Evolutionary conservation across 768 basidiomycete genomes (phyloP).

Genomic region (Hebeloma cylindrosporum): DNA sequence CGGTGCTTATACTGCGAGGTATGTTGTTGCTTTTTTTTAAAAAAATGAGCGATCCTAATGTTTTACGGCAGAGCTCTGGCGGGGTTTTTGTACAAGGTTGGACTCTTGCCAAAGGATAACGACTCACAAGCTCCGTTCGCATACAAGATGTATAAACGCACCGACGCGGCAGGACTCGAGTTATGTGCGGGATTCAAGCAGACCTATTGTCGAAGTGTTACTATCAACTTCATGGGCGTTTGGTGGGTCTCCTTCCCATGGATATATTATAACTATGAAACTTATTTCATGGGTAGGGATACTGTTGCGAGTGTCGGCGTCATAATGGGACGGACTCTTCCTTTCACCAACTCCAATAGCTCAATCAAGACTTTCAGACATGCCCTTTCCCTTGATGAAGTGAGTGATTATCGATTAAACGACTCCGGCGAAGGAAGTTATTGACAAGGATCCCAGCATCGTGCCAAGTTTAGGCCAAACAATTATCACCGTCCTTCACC

Average conservation of each 20-base stretch:
- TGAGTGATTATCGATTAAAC: conserved; percentile 28
- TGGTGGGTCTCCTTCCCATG: conserved; percentile 48
- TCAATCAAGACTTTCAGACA: conserved; percentile 74
- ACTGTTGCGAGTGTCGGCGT: conserved; percentile 78
- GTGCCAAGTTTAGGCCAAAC: conserved; percentile 65
- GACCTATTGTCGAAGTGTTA: conserved; percentile 66
- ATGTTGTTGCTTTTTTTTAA: conserved; percentile 25
- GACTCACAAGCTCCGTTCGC: conserved; percentile 71
- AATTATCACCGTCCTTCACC: conserved; percentile 52
- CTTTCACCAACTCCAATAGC: conserved; percentile 64
- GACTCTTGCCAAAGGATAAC: conserved; percentile 69
- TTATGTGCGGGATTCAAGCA: conserved; percentile 69
- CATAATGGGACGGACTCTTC: conserved; percentile 56
- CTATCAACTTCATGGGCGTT: conserved; percentile 78
- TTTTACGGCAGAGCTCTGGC: conserved; percentile 58
- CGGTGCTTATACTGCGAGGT: conserved; percentile 46
- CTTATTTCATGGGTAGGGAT: conserved; percentile 49
- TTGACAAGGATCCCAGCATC: conserved; percentile 45
- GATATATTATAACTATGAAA: neutral
- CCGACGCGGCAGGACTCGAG: conserved; percentile 41
- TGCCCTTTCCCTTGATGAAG: conserved; percentile 77
- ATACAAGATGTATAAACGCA: conserved; percentile 66
- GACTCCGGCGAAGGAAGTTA: neutral
- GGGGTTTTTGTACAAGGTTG: conserved; percentile 74
- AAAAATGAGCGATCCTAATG: neutral